Evolutionary conservation across 2,329 filamentous ascomycete genomes (phyloP).

Genomic region (Fusarium albosuccineum): DNA sequence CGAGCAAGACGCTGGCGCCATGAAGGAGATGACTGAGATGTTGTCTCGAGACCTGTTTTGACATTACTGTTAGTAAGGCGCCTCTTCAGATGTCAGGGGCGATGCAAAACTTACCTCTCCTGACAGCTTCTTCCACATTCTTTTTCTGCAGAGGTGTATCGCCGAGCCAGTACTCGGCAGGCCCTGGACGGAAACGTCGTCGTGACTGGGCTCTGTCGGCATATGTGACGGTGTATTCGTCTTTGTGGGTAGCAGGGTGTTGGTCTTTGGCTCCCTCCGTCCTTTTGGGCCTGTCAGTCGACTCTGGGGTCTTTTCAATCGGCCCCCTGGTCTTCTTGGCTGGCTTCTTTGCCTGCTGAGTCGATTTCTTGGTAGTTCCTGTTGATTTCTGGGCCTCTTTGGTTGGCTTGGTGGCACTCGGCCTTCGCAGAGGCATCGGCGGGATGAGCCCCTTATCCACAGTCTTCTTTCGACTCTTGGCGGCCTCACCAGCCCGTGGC

Average conservation of each 20-base stretch:
- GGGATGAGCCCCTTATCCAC: too few relatives aligned
- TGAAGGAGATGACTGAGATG: slow-evolving; percentile 1
- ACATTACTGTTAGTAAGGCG: slow-evolving; percentile 5
- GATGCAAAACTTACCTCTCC: slow-evolving; percentile 34
- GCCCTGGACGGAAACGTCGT: slow-evolving; percentile 42
- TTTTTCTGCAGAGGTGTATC: slow-evolving; percentile 48
- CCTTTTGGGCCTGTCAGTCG: neutral
- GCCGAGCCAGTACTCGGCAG: slow-evolving; percentile 46
- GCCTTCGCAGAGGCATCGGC: too few relatives aligned
- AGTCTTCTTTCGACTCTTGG: too few relatives aligned
- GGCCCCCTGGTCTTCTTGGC: too few relatives aligned
- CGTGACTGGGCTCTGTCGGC: slow-evolving; percentile 31
- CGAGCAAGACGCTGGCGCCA: slow-evolving; percentile 26
- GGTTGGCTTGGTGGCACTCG: too few relatives aligned
- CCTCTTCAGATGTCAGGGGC: neutral
- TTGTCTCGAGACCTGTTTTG: slow-evolving; percentile 27
- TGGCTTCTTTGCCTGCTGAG: too few relatives aligned
- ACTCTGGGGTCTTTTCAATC: neutral
- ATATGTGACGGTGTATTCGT: slow-evolving; percentile 29
- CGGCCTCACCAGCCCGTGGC: too few relatives aligned
- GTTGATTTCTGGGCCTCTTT: too few relatives aligned
- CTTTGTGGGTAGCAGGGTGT: neutral
- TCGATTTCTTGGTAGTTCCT: too few relatives aligned
- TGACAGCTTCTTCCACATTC: slow-evolving; percentile 39
- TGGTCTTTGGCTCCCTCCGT: slow-evolving; percentile 2